A percentile compares a stretch with the other conserved stretches of the same genome.
These are phyloP conservation scores for Medakamo hakoo DNA, from an alignment of 139 green algal genomes.

Conservation along the genomic window DNA sequence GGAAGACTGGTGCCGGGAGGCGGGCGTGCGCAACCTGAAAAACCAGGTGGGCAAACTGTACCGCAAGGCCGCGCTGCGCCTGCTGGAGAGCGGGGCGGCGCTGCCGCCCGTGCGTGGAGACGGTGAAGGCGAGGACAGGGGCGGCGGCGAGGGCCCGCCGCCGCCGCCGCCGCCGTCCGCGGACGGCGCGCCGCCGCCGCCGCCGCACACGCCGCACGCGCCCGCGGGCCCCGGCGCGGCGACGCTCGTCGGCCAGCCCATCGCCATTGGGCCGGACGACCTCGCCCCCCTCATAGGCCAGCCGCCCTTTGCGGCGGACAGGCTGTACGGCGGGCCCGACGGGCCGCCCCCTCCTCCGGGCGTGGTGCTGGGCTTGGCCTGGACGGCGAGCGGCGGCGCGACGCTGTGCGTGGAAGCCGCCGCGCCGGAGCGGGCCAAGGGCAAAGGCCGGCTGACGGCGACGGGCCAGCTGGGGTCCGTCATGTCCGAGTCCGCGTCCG, in stretches of 20 bases:
- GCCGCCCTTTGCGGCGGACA: constrained; percentile 73
- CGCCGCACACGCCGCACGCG: background rate
- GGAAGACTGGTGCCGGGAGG: constrained; percentile 80
- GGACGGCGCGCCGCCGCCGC: background rate
- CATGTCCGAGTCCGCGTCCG: constrained; percentile 82
- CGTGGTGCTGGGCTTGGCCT: constrained; percentile 93
- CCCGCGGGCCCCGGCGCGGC: too few species aligned
- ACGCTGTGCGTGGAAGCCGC: constrained; percentile 85
- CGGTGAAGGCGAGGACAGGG: background rate
- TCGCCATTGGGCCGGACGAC: constrained; percentile 27
- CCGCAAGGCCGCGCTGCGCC: constrained; percentile 73
- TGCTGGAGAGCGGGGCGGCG: constrained; percentile 27
- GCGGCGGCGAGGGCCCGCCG: background rate
- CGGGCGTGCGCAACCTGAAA: constrained; percentile 91
- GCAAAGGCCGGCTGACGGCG: constrained; percentile 32
- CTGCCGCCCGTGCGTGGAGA: background rate
- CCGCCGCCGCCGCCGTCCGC: too few species aligned
- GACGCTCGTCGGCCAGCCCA: background rate
- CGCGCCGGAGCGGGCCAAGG: constrained; percentile 43
- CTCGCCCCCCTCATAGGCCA: constrained; percentile 80
- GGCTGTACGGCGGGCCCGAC: constrained; percentile 64
- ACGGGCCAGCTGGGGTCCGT: constrained; percentile 87
- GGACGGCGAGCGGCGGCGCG: constrained; percentile 85
- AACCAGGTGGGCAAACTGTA: constrained; percentile 96
- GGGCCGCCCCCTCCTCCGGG: constrained; percentile 46